Percentiles rank a stretch among this genome's conserved stretches.
phyloP scores from a whole-genome alignment of 2,329 filamentous ascomycete genomes.

The Fusarium illudens region DNA sequence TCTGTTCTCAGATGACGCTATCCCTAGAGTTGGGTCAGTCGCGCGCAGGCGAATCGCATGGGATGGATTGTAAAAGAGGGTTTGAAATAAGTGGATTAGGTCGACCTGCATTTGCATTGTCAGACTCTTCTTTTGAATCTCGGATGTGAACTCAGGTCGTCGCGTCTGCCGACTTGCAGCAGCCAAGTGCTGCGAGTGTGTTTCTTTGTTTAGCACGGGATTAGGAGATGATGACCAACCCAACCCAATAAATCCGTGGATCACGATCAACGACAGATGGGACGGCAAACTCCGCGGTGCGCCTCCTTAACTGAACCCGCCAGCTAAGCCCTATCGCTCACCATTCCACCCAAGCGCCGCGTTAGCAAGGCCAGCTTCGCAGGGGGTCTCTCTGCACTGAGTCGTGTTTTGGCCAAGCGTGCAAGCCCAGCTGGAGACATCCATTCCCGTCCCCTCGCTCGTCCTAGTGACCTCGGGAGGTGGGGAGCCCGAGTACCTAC shows the following conservation, averaged over 20 bases:
- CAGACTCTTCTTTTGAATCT: background rate
- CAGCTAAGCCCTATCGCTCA: slow-evolving; percentile 30
- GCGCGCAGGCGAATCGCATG: background rate
- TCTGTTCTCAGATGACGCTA: background rate
- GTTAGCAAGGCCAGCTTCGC: background rate
- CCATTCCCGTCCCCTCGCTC: too few species aligned
- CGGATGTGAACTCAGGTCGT: background rate
- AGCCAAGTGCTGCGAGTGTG: background rate
- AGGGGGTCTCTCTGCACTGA: slow-evolving; percentile 10
- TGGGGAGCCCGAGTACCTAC: slow-evolving; percentile 2
- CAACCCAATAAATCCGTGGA: background rate
- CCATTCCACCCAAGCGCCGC: slow-evolving; percentile 1
- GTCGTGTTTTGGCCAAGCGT: slow-evolving; percentile 15
- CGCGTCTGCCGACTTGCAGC: background rate
- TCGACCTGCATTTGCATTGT: background rate
- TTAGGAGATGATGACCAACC: slow-evolving; percentile 32
- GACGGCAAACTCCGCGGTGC: slow-evolving; percentile 4
- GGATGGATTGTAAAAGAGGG: background rate
- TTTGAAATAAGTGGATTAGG: background rate
- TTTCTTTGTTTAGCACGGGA: background rate
- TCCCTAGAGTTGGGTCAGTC: background rate
- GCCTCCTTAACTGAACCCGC: background rate
- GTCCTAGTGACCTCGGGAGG: slow-evolving; percentile 9
- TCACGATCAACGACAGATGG: background rate
- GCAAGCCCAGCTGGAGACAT: background rate